These are phyloP conservation scores for Tolypocladium sp. DNA, from an alignment of 2,329 filamentous ascomycete species.

Conservation along the genomic window DNA sequence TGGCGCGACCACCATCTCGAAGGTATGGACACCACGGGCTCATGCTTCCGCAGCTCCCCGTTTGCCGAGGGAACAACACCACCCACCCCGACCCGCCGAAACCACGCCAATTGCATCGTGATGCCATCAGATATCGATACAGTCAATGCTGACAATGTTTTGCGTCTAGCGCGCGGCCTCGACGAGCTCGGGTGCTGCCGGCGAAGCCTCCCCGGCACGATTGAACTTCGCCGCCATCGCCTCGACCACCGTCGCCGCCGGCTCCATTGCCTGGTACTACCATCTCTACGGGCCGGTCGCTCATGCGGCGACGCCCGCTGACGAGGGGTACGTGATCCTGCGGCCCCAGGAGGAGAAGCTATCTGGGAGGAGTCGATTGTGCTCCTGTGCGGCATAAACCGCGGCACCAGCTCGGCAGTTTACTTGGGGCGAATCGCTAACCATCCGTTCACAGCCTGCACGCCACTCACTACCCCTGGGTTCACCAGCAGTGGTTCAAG, in stretches of 20 bases:
- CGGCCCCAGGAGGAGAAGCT: background rate
- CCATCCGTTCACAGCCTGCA: slow-evolving; percentile 59
- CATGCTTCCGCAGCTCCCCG: slow-evolving; percentile 17
- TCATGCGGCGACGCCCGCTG: slow-evolving; percentile 82
- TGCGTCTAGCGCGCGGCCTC: slow-evolving; percentile 53
- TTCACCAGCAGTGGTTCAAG: slow-evolving; percentile 83
- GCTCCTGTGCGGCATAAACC: slow-evolving; percentile 23
- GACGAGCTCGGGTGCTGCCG: slow-evolving; percentile 63
- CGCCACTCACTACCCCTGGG: slow-evolving; percentile 88
- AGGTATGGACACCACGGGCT: slow-evolving; percentile 49
- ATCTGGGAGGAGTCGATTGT: background rate
- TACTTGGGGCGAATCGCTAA: slow-evolving; percentile 16
- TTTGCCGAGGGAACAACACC: slow-evolving; percentile 19
- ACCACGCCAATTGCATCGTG: slow-evolving; percentile 19
- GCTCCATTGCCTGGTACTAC: slow-evolving; percentile 94
- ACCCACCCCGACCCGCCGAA: slow-evolving; percentile 11
- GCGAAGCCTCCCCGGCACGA: slow-evolving; percentile 63
- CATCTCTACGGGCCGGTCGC: slow-evolving; percentile 86
- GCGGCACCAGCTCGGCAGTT: slow-evolving; percentile 8
- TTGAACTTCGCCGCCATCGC: slow-evolving; percentile 80
- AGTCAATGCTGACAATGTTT: slow-evolving; percentile 27
- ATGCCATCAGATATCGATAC: slow-evolving; percentile 8
- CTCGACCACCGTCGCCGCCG: slow-evolving; percentile 78
- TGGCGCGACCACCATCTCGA: slow-evolving; percentile 61
- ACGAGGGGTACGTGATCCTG: slow-evolving; percentile 80